These are phyloP conservation scores for Lachnellula willkommii DNA, from an alignment of 2,329 filamentous ascomycete species.

Conservation along the genomic window DNA sequence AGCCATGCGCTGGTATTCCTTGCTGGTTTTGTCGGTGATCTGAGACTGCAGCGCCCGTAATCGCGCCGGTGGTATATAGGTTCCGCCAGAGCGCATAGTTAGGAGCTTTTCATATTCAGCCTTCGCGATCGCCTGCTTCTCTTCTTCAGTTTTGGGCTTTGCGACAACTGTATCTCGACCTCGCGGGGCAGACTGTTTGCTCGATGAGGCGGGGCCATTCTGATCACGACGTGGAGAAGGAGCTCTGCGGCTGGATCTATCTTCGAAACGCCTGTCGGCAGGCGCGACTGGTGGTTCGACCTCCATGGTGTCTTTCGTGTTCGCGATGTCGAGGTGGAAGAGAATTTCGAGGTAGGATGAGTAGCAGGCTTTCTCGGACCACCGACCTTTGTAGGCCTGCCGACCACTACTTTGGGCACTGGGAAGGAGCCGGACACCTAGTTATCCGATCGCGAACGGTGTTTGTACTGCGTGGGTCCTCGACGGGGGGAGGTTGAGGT, in stretches of 20 bases:
- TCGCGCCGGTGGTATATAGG: slow-evolving; percentile 90
- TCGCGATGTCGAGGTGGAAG: not conserved
- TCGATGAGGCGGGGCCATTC: slow-evolving; percentile 14
- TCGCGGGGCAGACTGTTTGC: slow-evolving; percentile 13
- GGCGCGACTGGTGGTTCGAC: slow-evolving; percentile 11
- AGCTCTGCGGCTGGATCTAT: slow-evolving; percentile 8
- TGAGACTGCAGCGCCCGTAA: slow-evolving; percentile 89
- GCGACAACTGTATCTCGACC: slow-evolving; percentile 16
- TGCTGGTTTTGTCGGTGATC: slow-evolving; percentile 92
- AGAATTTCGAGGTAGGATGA: not conserved
- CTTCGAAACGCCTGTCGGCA: slow-evolving; percentile 9
- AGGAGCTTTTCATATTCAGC: slow-evolving; percentile 90
- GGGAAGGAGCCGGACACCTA: too few species aligned
- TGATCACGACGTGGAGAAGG: slow-evolving; percentile 25
- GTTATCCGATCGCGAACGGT: too few species aligned
- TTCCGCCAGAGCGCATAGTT: slow-evolving; percentile 89
- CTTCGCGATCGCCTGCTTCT: slow-evolving; percentile 83
- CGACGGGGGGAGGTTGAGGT: not conserved
- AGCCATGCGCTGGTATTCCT: slow-evolving; percentile 97
- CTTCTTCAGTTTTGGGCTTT: slow-evolving; percentile 57
- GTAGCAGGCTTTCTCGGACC: not conserved
- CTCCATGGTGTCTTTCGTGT: slow-evolving; percentile 12
- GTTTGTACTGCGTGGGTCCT: not conserved
- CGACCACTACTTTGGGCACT: not conserved
- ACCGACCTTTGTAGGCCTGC: not conserved